phyloP scores from a whole-genome alignment of 768 basidiomycete genomes.

The Boletus fagicola region DNA sequence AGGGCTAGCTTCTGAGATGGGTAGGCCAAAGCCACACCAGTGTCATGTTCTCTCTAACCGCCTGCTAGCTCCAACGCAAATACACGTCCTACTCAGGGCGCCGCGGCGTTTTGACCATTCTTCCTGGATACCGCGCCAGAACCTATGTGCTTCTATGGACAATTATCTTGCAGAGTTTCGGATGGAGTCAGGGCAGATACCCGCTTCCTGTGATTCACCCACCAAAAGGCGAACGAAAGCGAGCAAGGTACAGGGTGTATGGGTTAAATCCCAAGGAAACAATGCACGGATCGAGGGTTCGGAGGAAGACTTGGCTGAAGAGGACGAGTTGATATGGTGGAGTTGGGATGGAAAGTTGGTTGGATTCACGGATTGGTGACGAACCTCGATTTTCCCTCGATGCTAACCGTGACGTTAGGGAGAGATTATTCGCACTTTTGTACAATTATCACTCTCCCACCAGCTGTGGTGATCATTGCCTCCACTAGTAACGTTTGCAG shows the following conservation, averaged over 20 bases:
- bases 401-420: neutral
- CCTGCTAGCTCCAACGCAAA: constrained; percentile 44
- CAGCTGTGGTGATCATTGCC: too few species aligned
- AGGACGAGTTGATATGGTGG: constrained; percentile 54
- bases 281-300: neutral
- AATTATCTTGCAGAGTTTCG: constrained; percentile 35
- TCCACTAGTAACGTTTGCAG: too few species aligned
- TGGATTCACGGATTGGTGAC: constrained; percentile 49
- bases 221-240: constrained; percentile 30
- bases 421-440: neutral
- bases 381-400: neutral
- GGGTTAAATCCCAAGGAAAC: constrained; percentile 32
- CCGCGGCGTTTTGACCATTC: constrained; percentile 48
- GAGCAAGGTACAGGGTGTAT: constrained; percentile 39
- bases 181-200: constrained; percentile 20
- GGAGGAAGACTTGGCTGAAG: constrained; percentile 32
- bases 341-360: constrained; percentile 47
- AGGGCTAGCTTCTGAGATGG: constrained; percentile 42
- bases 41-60: neutral
- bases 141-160: constrained; percentile 39
- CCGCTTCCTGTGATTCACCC: constrained; percentile 15
- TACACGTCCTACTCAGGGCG: constrained; percentile 45
- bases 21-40: constrained; percentile 21
- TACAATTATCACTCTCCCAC: neutral
- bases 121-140: constrained; percentile 48